These are phyloP conservation scores for Cladophialophora chaetospira DNA, from an alignment of 2,329 filamentous ascomycete species.

Conservation along the genomic window DNA sequence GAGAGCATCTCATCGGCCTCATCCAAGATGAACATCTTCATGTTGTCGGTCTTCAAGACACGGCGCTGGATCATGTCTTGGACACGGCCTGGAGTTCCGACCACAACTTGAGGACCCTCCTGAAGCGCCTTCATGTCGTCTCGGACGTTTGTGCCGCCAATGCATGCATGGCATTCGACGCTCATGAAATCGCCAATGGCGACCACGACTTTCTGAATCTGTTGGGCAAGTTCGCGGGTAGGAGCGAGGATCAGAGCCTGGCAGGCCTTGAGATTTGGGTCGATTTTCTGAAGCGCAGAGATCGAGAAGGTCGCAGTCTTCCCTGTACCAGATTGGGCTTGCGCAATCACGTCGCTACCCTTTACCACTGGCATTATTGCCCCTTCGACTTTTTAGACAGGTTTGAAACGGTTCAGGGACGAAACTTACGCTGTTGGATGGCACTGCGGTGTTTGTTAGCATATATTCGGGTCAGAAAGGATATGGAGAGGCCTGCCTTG, in stretches of 20 bases:
- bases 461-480: too few species aligned
- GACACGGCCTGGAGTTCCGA: conserved; percentile 97
- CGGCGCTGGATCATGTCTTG: conserved; percentile 99
- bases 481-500: too few species aligned
- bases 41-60: conserved; percentile 92
- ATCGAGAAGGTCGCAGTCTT: conserved; percentile 99
- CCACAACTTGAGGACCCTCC: conserved; percentile 94
- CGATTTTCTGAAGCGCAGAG: conserved; percentile 98
- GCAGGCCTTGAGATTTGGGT: conserved; percentile 90
- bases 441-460: too few species aligned
- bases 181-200: conserved; percentile 99
- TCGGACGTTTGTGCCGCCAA: conserved; percentile 95
- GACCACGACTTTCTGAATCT: conserved; percentile 99
- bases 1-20: conserved; percentile 99
- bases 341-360: conserved; percentile 98
- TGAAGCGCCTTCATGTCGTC: conserved; percentile 98
- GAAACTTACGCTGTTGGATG: conserved; percentile 66
- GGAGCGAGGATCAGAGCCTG: conserved; percentile 98
- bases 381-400: conserved; percentile 41
- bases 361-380: conserved; percentile 99
- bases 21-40: conserved; percentile 99
- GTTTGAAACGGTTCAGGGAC: not conserved
- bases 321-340: conserved; percentile 99
- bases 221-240: conserved; percentile 96
- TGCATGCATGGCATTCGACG: conserved; percentile 98